Evolutionary conservation across 2,329 filamentous ascomycete genomes (phyloP).

Genomic region (Amphichorda felina): DNA sequence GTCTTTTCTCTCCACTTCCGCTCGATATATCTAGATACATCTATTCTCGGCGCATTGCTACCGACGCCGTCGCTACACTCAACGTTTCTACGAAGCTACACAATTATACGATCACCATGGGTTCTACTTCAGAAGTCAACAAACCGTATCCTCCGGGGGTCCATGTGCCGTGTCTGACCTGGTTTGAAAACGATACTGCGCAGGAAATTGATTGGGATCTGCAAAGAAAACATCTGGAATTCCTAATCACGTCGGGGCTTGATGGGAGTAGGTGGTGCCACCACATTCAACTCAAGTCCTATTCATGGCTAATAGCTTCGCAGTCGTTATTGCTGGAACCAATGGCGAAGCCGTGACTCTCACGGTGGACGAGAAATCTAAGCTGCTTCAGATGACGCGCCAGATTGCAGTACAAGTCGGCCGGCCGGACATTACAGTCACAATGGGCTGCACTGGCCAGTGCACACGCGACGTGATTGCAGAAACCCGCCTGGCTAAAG

Average conservation of each 20-base stretch:
- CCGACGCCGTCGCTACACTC: too few relatives aligned
- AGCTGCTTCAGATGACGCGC: constrained; percentile 49
- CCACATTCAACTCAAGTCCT: too few relatives aligned
- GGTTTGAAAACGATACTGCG: constrained; percentile 31
- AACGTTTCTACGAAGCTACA: too few relatives aligned
- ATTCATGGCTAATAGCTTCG: too few relatives aligned
- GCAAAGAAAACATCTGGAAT: constrained; percentile 39
- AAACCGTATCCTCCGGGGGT: constrained; percentile 34
- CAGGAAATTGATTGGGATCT: constrained; percentile 45
- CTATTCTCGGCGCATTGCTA: too few relatives aligned
- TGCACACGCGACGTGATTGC: constrained; percentile 55
- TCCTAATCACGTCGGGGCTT: constrained; percentile 38
- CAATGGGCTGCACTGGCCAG: constrained; percentile 54
- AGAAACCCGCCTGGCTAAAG: constrained; percentile 48
- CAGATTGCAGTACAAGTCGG: constrained; percentile 44
- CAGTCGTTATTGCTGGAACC: constrained; percentile 56
- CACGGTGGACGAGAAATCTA: constrained; percentile 48
- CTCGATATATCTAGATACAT: too few relatives aligned
- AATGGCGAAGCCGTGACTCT: constrained; percentile 66
- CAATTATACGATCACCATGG: constrained; percentile 12
- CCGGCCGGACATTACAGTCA: constrained; percentile 46
- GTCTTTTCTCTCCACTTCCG: too few relatives aligned
- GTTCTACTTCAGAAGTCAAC: constrained; percentile 13
- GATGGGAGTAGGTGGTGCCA: constrained; percentile 35
- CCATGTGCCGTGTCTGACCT: constrained; percentile 45